phyloP scores from a whole-genome alignment of 2,329 filamentous ascomycete genomes.

The Stemphylium beticola region DNA sequence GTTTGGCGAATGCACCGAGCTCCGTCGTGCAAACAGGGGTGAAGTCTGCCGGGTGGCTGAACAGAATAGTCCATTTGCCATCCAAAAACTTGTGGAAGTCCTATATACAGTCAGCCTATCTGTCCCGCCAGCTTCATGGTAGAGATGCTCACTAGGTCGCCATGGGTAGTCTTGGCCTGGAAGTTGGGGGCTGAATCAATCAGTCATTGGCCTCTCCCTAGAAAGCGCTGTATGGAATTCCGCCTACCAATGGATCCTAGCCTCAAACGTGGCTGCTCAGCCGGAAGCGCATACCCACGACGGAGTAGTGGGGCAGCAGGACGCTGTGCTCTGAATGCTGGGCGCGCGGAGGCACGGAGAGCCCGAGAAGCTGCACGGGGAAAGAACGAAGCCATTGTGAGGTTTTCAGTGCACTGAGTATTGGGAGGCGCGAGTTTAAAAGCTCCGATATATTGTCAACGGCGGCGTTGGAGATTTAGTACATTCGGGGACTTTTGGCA shows the following conservation, averaged over 20 bases:
- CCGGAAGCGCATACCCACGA: conserved; percentile 46
- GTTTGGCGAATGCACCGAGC: conserved; percentile 88
- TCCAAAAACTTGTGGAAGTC: conserved; percentile 79
- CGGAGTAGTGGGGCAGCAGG: conserved; percentile 42
- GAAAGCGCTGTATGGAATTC: background rate
- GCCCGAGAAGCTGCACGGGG: conserved; percentile 46
- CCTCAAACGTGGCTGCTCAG: conserved; percentile 52
- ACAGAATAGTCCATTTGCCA: conserved; percentile 80
- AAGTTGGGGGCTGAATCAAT: conserved; percentile 76
- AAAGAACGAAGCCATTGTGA: conserved; percentile 45
- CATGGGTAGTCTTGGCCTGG: conserved; percentile 78
- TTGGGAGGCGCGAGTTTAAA: background rate
- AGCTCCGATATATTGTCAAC: conserved; percentile 2
- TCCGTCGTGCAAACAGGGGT: conserved; percentile 96
- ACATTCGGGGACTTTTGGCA: conserved; percentile 8
- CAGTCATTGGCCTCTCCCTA: background rate
- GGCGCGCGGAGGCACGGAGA: conserved; percentile 35
- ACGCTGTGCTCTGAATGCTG: conserved; percentile 34
- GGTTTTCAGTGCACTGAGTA: too few species aligned
- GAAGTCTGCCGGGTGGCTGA: conserved; percentile 86
- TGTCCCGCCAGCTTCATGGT: conserved; percentile 50
- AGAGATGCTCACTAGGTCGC: conserved; percentile 60
- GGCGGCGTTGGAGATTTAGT: conserved; percentile 1
- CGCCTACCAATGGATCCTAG: conserved; percentile 50
- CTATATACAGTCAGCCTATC: background rate